Evolutionary conservation across 805 yeast species (phyloP).

Genomic region (Nakazawaea molendinolei): DNA sequence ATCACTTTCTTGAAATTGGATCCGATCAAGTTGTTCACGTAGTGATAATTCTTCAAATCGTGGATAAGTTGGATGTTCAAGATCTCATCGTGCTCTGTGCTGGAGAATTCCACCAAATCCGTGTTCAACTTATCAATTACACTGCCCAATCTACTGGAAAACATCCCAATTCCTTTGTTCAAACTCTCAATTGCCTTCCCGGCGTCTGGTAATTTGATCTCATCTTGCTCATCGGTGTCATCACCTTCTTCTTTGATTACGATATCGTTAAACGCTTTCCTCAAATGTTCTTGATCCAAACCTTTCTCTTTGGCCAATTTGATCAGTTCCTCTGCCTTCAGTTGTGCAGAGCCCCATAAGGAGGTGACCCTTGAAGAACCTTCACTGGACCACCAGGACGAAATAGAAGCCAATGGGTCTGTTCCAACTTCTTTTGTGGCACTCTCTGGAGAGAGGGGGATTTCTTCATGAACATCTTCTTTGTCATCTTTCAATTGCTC

Average conservation of each 20-base stretch:
- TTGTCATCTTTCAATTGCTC: neutral
- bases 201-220: constrained; percentile 25
- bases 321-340: constrained; percentile 42
- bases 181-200: constrained; percentile 30
- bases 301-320: constrained; percentile 38
- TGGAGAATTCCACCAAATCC: constrained; percentile 17
- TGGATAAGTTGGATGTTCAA: constrained; percentile 59
- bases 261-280: constrained; percentile 34
- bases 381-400: constrained; percentile 70
- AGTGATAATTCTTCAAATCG: constrained; percentile 51
- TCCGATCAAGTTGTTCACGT: constrained; percentile 40
- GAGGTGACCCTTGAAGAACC: constrained; percentile 62
- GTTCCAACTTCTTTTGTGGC: constrained; percentile 17
- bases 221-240: constrained; percentile 24
- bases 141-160: constrained; percentile 26
- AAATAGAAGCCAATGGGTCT: constrained; percentile 60
- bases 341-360: constrained; percentile 62
- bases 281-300: constrained; percentile 23
- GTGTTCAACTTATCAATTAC: constrained; percentile 32
- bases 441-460: constrained; percentile 1
- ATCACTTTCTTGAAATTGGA: constrained; percentile 55
- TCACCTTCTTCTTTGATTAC: constrained; percentile 32
- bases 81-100: constrained; percentile 38
- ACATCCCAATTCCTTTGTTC: constrained; percentile 24
- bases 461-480: neutral